A percentile compares a stretch with the other conserved stretches of the same genome.
Evolutionary conservation across 2,329 filamentous ascomycete genomes (phyloP).

Genomic region (Basipetospora chlamydospora): DNA sequence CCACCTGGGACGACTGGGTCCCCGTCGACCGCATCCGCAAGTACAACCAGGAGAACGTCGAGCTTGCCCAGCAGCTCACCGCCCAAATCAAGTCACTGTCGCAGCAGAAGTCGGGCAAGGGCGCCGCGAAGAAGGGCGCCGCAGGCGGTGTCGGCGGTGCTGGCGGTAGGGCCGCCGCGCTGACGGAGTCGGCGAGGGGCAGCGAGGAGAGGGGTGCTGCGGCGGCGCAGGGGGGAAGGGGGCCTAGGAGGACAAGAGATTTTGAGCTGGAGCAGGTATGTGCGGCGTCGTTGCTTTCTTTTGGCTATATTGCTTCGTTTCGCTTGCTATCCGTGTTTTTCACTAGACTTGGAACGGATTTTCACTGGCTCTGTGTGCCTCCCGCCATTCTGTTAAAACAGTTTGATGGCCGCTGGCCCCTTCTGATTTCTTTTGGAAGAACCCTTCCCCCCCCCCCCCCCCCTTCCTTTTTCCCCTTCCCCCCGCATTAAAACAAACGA

Average conservation of each 20-base stretch:
- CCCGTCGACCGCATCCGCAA: constrained; percentile 85
- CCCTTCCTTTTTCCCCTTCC: too few relatives aligned
- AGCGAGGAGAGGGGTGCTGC: constrained; percentile 57
- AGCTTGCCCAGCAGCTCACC: constrained; percentile 62
- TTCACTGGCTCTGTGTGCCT: too few relatives aligned
- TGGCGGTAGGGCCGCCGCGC: constrained; percentile 25
- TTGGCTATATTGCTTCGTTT: constrained; percentile 8
- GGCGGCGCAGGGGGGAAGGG: constrained; percentile 41
- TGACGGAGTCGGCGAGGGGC: constrained; percentile 55
- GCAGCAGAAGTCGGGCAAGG: constrained; percentile 22
- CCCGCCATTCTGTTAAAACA: too few relatives aligned
- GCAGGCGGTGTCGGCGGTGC: too few relatives aligned
- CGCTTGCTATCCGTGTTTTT: constrained; percentile 1
- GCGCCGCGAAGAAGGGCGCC: constrained; percentile 38
- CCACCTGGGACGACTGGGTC: constrained; percentile 99
- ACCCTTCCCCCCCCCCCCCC: too few relatives aligned
- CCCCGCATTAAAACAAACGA: too few relatives aligned
- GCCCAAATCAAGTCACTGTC: constrained; percentile 51
- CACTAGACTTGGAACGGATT: too few relatives aligned
- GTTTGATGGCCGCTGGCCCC: too few relatives aligned
- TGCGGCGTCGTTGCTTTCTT: too few relatives aligned
- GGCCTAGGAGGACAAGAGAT: constrained; percentile 61
- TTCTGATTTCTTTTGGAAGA: too few relatives aligned
- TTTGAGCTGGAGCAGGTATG: constrained; percentile 72
- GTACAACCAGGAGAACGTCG: constrained; percentile 87